phyloP scores from a whole-genome alignment of 1,284 basidiomycete species.

The Moniliella sp. region DNA sequence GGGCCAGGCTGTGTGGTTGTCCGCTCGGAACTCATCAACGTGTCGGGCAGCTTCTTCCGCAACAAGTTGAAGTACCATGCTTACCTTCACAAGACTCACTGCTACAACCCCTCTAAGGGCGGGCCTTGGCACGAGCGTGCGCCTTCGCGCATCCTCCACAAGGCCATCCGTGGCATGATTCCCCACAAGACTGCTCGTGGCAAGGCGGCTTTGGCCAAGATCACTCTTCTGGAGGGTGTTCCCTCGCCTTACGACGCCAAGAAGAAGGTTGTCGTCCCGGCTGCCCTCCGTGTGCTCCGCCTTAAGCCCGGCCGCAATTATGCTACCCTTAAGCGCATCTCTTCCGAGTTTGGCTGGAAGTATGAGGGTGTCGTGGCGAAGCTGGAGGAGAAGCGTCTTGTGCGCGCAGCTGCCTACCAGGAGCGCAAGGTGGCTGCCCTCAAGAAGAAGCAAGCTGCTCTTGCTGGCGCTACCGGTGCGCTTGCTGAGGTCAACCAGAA shows the following conservation, averaged over 20 bases:
- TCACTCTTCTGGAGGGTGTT: conserved; percentile 95
- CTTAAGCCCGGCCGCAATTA: conserved; percentile 98
- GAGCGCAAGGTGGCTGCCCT: conserved; percentile 64
- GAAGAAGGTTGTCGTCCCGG: conserved; percentile 98
- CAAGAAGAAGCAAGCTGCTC: conserved; percentile 20
- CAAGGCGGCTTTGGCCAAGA: conserved; percentile 79
- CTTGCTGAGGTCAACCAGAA: conserved; percentile 23
- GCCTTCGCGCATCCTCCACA: conserved; percentile 93
- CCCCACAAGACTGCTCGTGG: conserved; percentile 82
- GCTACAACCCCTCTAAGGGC: conserved; percentile 96
- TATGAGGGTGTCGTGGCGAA: conserved; percentile 99
- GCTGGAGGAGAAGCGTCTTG: conserved; percentile 99
- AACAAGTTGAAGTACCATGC: conserved; percentile 99
- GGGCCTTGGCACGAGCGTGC: conserved; percentile 98
- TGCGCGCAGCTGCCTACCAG: conserved; percentile 96
- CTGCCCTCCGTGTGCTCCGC: conserved; percentile 83
- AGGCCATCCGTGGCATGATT: conserved; percentile 90
- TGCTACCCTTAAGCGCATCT: conserved; percentile 96
- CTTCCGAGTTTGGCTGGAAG: conserved; percentile 94
- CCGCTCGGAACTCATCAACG: conserved; percentile 97
- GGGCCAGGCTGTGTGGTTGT: conserved; percentile 96
- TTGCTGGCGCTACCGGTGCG: conserved; percentile 16
- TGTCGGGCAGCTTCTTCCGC: conserved; percentile 97
- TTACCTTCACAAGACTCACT: conserved; percentile 97
- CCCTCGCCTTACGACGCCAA: conserved; percentile 95